Base-by-base conservation (phyloP, 2,329 filamentous ascomycete genomes). In the Amylocarpus encephaloides region DNA sequence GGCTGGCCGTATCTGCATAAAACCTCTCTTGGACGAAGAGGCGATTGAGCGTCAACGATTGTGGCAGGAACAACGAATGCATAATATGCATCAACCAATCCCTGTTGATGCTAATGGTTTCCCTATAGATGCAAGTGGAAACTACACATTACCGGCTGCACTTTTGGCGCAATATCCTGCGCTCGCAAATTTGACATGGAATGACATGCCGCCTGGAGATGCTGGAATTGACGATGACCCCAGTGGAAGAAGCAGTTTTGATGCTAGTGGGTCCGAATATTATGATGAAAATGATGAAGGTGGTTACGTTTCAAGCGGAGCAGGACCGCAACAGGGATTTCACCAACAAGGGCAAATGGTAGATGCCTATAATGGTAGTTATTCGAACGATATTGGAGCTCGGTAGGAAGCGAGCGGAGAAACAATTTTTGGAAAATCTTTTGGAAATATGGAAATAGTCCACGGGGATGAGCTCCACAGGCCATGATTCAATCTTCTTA, bases 1-100 rank as follows among this genome's bases (percentile, higher is more conserved):
- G 71, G 93, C 93, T 2, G 93, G 93, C 6, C 82, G 93, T 30
- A 88, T 96, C 47, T 98, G 93, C 66, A 98, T 98, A 70, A 95
- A 95, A 61, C 91, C 93, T n/a, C 73, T 98, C 11, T 77, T 98
- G 1, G 93, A 98, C 57, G 93, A 98, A 70, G 93, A 98, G 72
- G 86, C 90, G 49, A 72, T 84, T 33, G 90, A 94, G 62, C 77
- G 89, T 32, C 87, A 94, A 63, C 82, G 86, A 42, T 73, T 78
- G 26, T 86, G 84, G 76, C 78, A 84, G 67, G 85, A 89, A 66
- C 85, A 89, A 62, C 79, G 81, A 49, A 79, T 85, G 71, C 76
- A 84, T 58, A 80, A 78, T 48, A 79, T 81, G 70, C 76, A 78
- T 55, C 73, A 80, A 50, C 73, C 75, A 12, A 75, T 85, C 59